Conservation (phyloP, 75 land plant genomes). For the Picea sitchensis region DNA sequence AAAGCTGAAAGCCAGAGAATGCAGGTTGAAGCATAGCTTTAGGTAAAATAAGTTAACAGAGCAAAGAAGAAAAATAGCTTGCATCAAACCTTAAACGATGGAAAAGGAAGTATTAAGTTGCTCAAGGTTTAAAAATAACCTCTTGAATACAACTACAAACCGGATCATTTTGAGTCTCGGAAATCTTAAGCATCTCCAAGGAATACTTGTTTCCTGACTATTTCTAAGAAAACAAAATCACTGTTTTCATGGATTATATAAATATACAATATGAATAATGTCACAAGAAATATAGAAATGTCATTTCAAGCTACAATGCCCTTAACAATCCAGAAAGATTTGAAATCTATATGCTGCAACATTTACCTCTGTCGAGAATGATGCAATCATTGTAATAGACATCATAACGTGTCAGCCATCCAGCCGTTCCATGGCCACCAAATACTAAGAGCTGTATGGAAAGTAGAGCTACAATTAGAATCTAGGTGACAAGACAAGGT, state of each 20-base stretch:
- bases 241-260: background rate
- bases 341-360: background rate
- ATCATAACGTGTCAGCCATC: constrained; percentile 98
- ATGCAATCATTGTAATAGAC: constrained; percentile 88
- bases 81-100: too few relatives aligned
- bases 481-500: background rate
- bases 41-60: background rate
- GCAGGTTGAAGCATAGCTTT: background rate
- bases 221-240: too few relatives aligned
- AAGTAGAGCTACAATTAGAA: background rate
- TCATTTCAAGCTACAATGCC: background rate
- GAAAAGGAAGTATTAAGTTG: background rate
- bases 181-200: background rate
- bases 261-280: background rate
- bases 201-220: background rate
- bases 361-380: constrained; percentile 85
- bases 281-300: too few relatives aligned
- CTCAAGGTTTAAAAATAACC: background rate
- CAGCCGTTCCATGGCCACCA: constrained; percentile 99
- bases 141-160: background rate
- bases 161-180: background rate
- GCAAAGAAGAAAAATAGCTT: background rate
- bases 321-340: background rate
- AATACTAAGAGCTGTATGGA: constrained; percentile 78
- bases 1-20: background rate